Base-by-base conservation (phyloP, 257 asterid species). In the Solanum chiquidenum region DNA sequence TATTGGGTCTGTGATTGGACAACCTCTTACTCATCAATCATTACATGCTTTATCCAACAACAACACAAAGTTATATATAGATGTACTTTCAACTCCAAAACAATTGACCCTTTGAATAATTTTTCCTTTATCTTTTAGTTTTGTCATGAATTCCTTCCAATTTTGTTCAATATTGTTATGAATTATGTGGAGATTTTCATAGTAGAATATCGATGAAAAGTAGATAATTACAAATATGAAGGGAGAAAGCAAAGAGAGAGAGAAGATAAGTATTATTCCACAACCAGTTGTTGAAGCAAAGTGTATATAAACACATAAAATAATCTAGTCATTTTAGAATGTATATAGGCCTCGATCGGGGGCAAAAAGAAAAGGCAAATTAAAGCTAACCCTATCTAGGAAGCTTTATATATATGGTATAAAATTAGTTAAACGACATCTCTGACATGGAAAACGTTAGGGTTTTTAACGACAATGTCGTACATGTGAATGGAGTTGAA, bases 391-490 rank as follows among this genome's bases (percentile, higher is more conserved):
- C 37, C 87, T 84, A 83, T 49, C 44, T 33, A 33, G 35, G 35
- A 3, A 44, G 52, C 52, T 44, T 44, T 44, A 44, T 44, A 44
- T 44, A 44, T 44, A 44, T n/a, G n/a, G n/a, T 33, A 33, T 33
- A 33, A 33, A 33, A 33, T 33, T 44, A 44, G 64, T 7, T 79
- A 79, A 79, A 44, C 16, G 52, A 16, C 79, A 62, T 95, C 99
- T 2, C 96, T 92, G 35, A 96, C 99, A 40, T 95, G 99, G 89
- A 96, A 96, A 87, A 94, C 77, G 38, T 94, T 96, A 11, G 99
- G 99, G 58, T 94, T 96, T 90, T 96, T 96, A 87, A 96, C 94
- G 18, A 95, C 99, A 87, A 96, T 94, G 83, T 96, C 99, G 87
- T 96, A 95, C 99, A 96, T 95, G 90, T 96, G 91, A 27, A 96